phyloP scores from a whole-genome alignment of 2,329 filamentous ascomycete species.

The Phoma herbarum region DNA sequence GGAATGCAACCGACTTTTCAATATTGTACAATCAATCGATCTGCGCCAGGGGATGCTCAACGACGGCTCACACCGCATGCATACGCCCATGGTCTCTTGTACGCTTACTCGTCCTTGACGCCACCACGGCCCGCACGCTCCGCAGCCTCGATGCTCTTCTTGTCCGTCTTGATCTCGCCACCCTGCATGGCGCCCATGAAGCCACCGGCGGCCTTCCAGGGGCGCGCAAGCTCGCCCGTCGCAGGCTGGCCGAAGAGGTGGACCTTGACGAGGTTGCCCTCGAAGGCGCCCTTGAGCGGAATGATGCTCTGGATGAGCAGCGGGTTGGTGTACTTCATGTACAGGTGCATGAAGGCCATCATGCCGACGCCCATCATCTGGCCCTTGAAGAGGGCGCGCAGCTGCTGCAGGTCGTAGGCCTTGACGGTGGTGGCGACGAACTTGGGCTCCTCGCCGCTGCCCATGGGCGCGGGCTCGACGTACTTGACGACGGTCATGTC shows the following conservation, averaged over 20 bases:
- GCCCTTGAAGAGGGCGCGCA: slow-evolving; percentile 84
- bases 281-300: slow-evolving; percentile 92
- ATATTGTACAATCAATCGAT: not conserved
- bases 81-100: not conserved
- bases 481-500: slow-evolving; percentile 98
- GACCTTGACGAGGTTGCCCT: slow-evolving; percentile 96
- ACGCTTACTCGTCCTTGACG: slow-evolving; percentile 61
- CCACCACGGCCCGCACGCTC: slow-evolving; percentile 61
- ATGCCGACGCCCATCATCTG: slow-evolving; percentile 97
- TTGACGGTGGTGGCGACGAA: slow-evolving; percentile 95
- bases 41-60: not conserved
- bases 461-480: slow-evolving; percentile 93
- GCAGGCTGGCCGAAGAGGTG: slow-evolving; percentile 89
- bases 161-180: slow-evolving; percentile 82
- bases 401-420: slow-evolving; percentile 89
- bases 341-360: slow-evolving; percentile 98
- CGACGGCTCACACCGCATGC: not conserved
- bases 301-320: slow-evolving; percentile 99
- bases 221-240: slow-evolving; percentile 88
- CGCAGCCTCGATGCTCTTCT: slow-evolving; percentile 64
- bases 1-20: not conserved
- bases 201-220: slow-evolving; percentile 87
- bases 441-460: slow-evolving; percentile 92
- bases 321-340: slow-evolving; percentile 99
- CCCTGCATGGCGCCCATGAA: slow-evolving; percentile 82